A percentile compares a stretch with the other conserved stretches of the same genome.
phyloP scores from a whole-genome alignment of 177 flowering plant genomes.

The Tripterygium wilfordii region DNA sequence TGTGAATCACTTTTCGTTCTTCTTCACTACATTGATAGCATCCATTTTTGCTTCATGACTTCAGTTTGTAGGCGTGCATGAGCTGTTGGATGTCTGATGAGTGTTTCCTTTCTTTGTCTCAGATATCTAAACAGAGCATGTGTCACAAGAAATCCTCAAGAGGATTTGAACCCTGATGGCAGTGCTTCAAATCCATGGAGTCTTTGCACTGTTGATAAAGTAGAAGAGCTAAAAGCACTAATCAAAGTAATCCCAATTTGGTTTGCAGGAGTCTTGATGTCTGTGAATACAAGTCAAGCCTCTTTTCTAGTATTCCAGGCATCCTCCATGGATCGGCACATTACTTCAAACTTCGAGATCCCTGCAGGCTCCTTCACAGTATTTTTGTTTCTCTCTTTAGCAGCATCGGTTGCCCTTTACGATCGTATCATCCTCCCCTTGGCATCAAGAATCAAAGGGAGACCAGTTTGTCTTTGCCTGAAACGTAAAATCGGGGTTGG shows the following conservation, averaged over 20 bases:
- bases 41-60: too few relatives aligned
- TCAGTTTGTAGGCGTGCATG: too few relatives aligned
- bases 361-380: constrained; percentile 44
- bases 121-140: constrained; percentile 42
- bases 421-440: constrained; percentile 25
- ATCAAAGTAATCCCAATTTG: constrained; percentile 45
- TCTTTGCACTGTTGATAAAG: constrained; percentile 52
- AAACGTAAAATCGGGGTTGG: constrained; percentile 36
- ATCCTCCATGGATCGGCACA: constrained; percentile 40
- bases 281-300: constrained; percentile 17
- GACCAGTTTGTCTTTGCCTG: constrained; percentile 11
- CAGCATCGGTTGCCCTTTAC: constrained; percentile 28
- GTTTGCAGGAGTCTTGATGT: constrained; percentile 36
- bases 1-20: too few relatives aligned
- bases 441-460: constrained; percentile 20
- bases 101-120: too few relatives aligned
- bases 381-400: constrained; percentile 13
- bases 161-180: constrained; percentile 21
- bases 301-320: constrained; percentile 38
- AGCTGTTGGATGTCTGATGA: too few relatives aligned
- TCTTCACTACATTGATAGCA: too few relatives aligned
- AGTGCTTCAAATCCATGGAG: constrained; percentile 33
- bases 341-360: constrained; percentile 29
- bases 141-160: constrained; percentile 14
- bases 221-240: constrained; percentile 45